Evolutionary conservation across 331 rosid genomes (phyloP), one percentile per base, ranked within the genome.

Genomic region (Quercus tomentella): DNA sequence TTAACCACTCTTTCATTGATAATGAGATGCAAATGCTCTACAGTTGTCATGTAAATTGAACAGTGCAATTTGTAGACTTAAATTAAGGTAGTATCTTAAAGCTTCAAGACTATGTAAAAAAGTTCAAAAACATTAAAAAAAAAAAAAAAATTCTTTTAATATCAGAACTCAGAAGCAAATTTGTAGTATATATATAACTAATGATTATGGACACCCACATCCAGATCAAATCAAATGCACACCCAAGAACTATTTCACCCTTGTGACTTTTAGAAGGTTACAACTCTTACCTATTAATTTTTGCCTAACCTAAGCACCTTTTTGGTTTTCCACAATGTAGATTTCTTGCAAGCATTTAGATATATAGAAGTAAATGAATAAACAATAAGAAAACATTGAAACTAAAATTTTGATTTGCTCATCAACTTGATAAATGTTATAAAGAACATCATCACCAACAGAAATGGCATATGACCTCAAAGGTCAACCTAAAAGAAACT

Each of bases 11-110:
- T 62, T 91, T 89, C 77, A 78, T 57, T 51, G 88, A 86, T 15
- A 85, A 80, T 33, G 89, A 86, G 85, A 88, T 82, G 88, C 94
- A 26, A 82, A 74, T 16, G 63, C 90, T 18, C 79, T 91, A 51
- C 18, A 80, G 60, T 16, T 91, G 61, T 83, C 97, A 2, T 86
- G 97, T 74, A 75, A 77, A 69, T 69, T 91, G 83, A 91, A 91
- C 83, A 83, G 86, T 49, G 94, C 97, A 62, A 90, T 92, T 17
- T 89, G 97, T 65, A 88, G 86, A 76, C 88, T 91, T n/a, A 88
- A 81, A 75, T 23, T 91, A 76, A 89, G 82, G 21, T 91, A 86
- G 49, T 85, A 60, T 70, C 62, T 62, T 56, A 89, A 85, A 83
- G 94, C 90, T 73, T 76, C 86, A 11, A 85, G 45, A 66, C 76